These are phyloP conservation scores for Gossypium thurberi DNA, from an alignment of 345 rosid genomes.

Conservation along the genomic window DNA sequence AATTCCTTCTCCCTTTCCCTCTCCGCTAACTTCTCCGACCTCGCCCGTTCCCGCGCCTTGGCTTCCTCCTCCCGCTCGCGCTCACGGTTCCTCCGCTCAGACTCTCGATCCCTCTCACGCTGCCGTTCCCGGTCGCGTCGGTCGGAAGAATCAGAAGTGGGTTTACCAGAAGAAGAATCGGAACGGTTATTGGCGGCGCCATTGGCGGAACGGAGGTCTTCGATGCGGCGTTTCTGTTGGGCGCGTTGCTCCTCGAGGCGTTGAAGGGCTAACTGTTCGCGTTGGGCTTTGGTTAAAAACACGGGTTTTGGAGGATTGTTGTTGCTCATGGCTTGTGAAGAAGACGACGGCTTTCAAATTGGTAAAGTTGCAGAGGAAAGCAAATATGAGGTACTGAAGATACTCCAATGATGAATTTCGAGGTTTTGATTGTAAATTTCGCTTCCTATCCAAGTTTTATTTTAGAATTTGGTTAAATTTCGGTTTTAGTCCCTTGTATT, in stretches of 20 bases:
- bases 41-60: conserved; percentile 51
- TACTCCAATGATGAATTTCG: background rate
- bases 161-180: background rate
- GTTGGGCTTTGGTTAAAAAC: conserved; percentile 58
- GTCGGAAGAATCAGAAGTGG: conserved; percentile 20
- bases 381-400: background rate
- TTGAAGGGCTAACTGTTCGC: conserved; percentile 69
- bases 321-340: conserved; percentile 25
- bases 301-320: conserved; percentile 37
- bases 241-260: conserved; percentile 72
- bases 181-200: background rate
- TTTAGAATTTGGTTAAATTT: no score
- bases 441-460: no score
- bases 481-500: no score
- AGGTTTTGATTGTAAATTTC: background rate
- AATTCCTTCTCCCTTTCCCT: conserved; percentile 80
- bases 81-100: conserved; percentile 46
- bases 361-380: background rate
- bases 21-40: conserved; percentile 67
- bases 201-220: conserved; percentile 14
- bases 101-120: conserved; percentile 31
- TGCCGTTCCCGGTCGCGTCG: conserved; percentile 30
- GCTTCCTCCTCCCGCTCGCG: conserved; percentile 66
- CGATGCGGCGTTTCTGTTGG: conserved; percentile 36
- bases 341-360: background rate